Evolutionary conservation across 2,329 filamentous ascomycete genomes (phyloP), one percentile per base, ranked within the genome.

Genomic region (Juglanconis sp.): DNA sequence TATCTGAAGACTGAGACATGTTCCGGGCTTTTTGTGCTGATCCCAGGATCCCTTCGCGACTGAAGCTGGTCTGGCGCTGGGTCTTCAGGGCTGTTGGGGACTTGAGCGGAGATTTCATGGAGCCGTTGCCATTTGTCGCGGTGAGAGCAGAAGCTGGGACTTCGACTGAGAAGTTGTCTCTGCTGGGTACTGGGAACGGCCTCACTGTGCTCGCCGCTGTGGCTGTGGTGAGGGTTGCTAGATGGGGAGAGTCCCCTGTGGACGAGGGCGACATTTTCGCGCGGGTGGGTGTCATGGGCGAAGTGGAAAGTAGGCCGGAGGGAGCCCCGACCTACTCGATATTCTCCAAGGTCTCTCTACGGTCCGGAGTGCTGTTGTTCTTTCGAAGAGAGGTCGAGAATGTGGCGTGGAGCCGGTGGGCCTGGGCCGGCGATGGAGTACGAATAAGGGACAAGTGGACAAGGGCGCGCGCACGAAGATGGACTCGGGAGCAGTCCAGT

Each of bases 51-150:
- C 79, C 78, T 66, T 85, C 82, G 57, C 81, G 78, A 65, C 81
- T 81, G 68, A 85, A 83, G 65, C 74, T 79, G 32, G 76, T 70
- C 7, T 80, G 76, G 31, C 80, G 78, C 64, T 77, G 76, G 31
- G 74, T 72, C 67, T 82, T 82, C 68, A 77, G 68, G 55, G 74
- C 73, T 53, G 74, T 76, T 4, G 83, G 81, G 17, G 83, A 85
- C 67, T 84, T 85, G 56, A 85, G 72, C 3, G 83, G 81, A n/a
- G 83, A 85, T 67, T 84, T 85, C 56, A 85, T 71, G 3, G 46
- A 47, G 34, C 58, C 51, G 35, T 56, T 52, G 47, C 71, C 65
- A 58, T 72, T 69, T 64, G 74, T 70, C 50, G 74, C 65, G 54
- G 70, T 69, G 34, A 82, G 72, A 56, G 78, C 75, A n/a, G 78